A percentile compares a stretch with the other conserved stretches of the same genome.
Conservation (phyloP, 2,329 filamentous ascomycete genomes). For the Lojkania enalia region DNA sequence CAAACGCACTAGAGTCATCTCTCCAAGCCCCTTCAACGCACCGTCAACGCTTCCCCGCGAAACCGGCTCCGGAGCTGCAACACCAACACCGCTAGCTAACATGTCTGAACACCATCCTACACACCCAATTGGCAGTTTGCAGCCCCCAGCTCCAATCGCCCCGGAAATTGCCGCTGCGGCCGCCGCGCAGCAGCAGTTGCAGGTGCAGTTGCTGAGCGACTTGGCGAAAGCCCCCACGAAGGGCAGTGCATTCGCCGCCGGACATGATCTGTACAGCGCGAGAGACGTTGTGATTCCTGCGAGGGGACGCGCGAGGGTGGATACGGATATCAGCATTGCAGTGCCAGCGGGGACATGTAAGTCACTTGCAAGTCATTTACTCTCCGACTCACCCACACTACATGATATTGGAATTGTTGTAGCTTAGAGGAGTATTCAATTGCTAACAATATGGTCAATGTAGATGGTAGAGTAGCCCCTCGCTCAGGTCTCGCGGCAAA, state of each 20-base stretch:
- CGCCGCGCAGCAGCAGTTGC: slow-evolving; percentile 59
- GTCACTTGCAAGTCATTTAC: slow-evolving; percentile 40
- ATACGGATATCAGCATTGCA: slow-evolving; percentile 89
- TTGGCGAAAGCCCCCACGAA: slow-evolving; percentile 83
- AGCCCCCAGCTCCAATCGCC: slow-evolving; percentile 28
- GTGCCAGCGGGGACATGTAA: slow-evolving; percentile 87
- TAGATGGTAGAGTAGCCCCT: slow-evolving; percentile 87
- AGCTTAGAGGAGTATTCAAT: neutral
- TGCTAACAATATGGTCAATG: slow-evolving; percentile 6
- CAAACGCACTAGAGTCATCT: slow-evolving; percentile 74
- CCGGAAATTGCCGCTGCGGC: slow-evolving; percentile 29
- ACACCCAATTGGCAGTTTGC: slow-evolving; percentile 24
- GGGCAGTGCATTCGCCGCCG: slow-evolving; percentile 85
- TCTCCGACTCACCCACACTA: neutral
- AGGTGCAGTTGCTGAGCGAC: slow-evolving; percentile 84
- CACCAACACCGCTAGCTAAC: slow-evolving; percentile 38
- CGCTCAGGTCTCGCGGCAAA: slow-evolving; percentile 90
- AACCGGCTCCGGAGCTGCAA: slow-evolving; percentile 39
- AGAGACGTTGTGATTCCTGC: slow-evolving; percentile 75
- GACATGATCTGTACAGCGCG: slow-evolving; percentile 88
- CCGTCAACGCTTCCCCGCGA: slow-evolving; percentile 29
- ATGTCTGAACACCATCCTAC: slow-evolving; percentile 11
- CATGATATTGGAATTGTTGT: neutral
- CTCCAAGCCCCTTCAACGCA: slow-evolving; percentile 41
- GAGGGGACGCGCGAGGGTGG: slow-evolving; percentile 81